Conservation (phyloP, 371 early-diverging fungal species). For the Smittium mucronatum region DNA sequence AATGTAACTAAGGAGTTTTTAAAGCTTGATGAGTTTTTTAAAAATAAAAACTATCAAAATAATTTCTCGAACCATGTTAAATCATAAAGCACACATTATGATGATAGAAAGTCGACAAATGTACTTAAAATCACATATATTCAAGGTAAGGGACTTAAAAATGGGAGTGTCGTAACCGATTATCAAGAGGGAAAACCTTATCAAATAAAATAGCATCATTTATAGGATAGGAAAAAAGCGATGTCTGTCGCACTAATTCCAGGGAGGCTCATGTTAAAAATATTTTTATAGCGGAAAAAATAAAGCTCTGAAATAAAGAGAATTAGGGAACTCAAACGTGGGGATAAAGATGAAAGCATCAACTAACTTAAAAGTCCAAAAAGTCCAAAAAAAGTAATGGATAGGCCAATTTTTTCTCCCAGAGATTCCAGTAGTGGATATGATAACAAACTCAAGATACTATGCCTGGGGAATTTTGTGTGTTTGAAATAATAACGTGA, state of each 20-base stretch:
- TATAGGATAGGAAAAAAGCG: conserved; percentile 10
- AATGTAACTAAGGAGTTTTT: conserved; percentile 15
- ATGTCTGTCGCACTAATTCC: background rate
- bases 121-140: background rate
- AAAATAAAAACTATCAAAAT: conserved; percentile 19
- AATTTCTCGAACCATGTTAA: conserved; percentile 24
- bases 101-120: conserved; percentile 20
- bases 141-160: background rate
- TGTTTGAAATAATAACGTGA: background rate
- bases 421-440: background rate
- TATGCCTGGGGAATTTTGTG: background rate
- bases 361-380: background rate
- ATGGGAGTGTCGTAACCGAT: background rate
- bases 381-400: background rate
- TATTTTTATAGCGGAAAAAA: background rate
- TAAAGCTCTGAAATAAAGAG: background rate
- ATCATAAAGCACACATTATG: conserved; percentile 27
- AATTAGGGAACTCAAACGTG: background rate
- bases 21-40: conserved; percentile 22
- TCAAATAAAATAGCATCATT: conserved; percentile 8
- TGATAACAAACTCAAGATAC: background rate
- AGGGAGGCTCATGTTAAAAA: background rate
- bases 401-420: background rate
- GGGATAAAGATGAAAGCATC: background rate
- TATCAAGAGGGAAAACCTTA: background rate